A percentile compares a stretch with the other conserved stretches of the same genome.
Evolutionary conservation across 148 eudicot genomes (phyloP).

Genomic region (Camellia sinensis): DNA sequence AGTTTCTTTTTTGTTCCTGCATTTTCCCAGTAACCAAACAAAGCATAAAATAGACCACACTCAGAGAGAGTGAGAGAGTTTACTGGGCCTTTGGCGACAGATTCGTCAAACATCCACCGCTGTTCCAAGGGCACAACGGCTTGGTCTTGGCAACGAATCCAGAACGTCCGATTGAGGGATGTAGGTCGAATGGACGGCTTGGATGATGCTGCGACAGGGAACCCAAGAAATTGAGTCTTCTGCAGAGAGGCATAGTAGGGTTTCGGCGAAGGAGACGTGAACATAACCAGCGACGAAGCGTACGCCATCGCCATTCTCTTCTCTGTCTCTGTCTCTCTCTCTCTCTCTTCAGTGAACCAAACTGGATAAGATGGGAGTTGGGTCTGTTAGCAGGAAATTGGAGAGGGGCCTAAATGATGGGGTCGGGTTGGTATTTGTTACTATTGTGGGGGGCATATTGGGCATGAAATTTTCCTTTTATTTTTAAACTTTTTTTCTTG

Average conservation of each 20-base stretch:
- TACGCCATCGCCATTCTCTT: conserved; percentile 48
- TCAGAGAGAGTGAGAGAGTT: background rate
- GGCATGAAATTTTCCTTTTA: background rate
- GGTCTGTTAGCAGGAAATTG: too few relatives aligned
- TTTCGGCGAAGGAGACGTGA: conserved; percentile 37
- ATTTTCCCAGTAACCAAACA: background rate
- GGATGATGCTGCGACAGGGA: conserved; percentile 33
- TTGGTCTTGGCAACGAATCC: conserved; percentile 41
- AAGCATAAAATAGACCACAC: background rate
- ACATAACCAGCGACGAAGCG: conserved; percentile 38
- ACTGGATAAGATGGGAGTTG: conserved; percentile 20
- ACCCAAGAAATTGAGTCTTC: conserved; percentile 41
- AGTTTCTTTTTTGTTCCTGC: too few relatives aligned
- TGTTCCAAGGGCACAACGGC: conserved; percentile 57
- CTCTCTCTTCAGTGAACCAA: background rate
- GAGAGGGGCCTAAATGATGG: background rate
- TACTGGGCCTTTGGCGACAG: conserved; percentile 66
- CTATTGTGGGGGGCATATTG: background rate
- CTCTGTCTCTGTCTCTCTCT: conserved; percentile 8
- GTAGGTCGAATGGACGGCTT: conserved; percentile 14
- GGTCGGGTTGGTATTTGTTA: background rate
- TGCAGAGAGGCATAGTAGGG: conserved; percentile 24
- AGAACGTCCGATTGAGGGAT: conserved; percentile 16
- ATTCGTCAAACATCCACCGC: conserved; percentile 80
- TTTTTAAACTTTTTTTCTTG: background rate